Percentiles rank a stretch among this genome's conserved stretches.
These are phyloP conservation scores for Thermothelomyces thermophilus DNA, from an alignment of 2,329 filamentous ascomycete genomes.

Conservation along the genomic window DNA sequence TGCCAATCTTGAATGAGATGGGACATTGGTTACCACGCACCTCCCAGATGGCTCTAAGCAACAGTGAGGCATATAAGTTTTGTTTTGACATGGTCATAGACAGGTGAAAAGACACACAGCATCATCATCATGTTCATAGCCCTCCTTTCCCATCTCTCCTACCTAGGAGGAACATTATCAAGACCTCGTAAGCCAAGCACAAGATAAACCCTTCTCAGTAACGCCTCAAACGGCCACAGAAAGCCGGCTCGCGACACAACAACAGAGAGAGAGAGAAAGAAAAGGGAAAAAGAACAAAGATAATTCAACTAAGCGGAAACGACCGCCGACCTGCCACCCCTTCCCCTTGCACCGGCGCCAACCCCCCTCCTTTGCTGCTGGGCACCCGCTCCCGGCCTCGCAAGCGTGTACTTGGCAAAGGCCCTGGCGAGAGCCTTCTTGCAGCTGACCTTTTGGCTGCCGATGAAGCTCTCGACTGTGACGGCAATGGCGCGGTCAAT, in stretches of 20 bases:
- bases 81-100: too few species aligned
- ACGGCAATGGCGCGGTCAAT: conserved; percentile 97
- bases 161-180: too few species aligned
- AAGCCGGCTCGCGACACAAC: too few species aligned
- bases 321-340: conserved; percentile 1
- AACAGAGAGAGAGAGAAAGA: too few species aligned
- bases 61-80: too few species aligned
- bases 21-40: too few species aligned
- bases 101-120: too few species aligned
- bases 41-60: too few species aligned
- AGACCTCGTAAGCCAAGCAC: background rate
- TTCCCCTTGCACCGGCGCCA: background rate
- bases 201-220: background rate
- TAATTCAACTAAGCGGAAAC: conserved; percentile 9
- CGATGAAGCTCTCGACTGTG: conserved; percentile 92
- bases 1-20: too few species aligned
- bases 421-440: conserved; percentile 92
- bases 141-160: background rate
- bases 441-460: conserved; percentile 92
- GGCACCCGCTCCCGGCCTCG: conserved; percentile 36
- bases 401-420: conserved; percentile 86
- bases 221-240: too few species aligned
- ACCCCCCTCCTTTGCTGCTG: background rate
- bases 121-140: background rate
- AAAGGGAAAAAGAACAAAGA: too few species aligned